A percentile compares a stretch with the other conserved stretches of the same genome.
phyloP scores from a whole-genome alignment of 768 basidiomycete species.

The Lentinula raphanica region DNA sequence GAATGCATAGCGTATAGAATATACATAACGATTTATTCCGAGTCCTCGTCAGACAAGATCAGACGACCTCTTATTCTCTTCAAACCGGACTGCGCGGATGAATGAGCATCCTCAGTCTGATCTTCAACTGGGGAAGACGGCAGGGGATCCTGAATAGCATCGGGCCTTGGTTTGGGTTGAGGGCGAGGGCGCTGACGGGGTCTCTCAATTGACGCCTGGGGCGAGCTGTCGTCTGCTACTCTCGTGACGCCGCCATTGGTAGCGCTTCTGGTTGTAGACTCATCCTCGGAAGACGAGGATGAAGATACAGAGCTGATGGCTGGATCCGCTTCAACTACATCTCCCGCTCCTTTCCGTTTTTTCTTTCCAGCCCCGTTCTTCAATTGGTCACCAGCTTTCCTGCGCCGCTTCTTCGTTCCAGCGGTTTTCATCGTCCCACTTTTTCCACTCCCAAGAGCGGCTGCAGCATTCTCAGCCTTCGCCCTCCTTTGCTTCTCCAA shows the following conservation, averaged over 20 bases:
- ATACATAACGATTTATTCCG: not conserved
- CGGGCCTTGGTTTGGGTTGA: slow-evolving; percentile 29
- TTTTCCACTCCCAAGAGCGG: slow-evolving; percentile 32
- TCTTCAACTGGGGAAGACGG: not conserved
- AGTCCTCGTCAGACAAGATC: slow-evolving; percentile 15
- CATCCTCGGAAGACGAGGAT: slow-evolving; percentile 9
- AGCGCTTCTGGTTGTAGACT: slow-evolving; percentile 21
- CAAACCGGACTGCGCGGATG: not conserved
- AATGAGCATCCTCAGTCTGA: not conserved
- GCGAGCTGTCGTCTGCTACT: slow-evolving; percentile 13
- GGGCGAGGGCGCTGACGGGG: slow-evolving; percentile 38
- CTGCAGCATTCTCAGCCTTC: slow-evolving; percentile 43
- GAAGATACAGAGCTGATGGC: slow-evolving; percentile 17
- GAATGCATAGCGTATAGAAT: no score
- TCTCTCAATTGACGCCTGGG: not conserved
- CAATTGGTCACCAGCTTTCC: slow-evolving; percentile 27
- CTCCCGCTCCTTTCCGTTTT: slow-evolving; percentile 25
- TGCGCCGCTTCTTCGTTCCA: slow-evolving; percentile 43
- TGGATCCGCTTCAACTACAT: slow-evolving; percentile 12
- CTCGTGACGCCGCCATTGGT: slow-evolving; percentile 20
- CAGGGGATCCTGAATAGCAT: not conserved
- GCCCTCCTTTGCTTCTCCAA: slow-evolving; percentile 62
- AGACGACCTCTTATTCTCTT: slow-evolving; percentile 10
- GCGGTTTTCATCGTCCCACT: slow-evolving; percentile 51
- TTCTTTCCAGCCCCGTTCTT: slow-evolving; percentile 20